phyloP scores from a whole-genome alignment of 192 early-diverging fungal species.

The Glomus cerebriforme region DNA sequence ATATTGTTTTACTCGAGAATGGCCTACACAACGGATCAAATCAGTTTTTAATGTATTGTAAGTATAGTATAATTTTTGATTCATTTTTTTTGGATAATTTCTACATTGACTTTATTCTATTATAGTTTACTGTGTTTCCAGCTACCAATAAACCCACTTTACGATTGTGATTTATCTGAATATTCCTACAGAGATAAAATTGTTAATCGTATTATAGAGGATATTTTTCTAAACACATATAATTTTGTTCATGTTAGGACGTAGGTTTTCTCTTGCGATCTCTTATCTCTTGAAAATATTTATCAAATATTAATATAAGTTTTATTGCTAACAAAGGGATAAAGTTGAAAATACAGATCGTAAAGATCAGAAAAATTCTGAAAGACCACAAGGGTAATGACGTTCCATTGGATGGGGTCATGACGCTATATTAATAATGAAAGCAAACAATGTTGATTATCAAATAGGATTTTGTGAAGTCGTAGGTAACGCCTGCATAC shows the following conservation, averaged over 20 bases:
- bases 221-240: constrained; percentile 8
- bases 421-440: constrained; percentile 10
- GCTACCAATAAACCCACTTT: constrained; percentile 6
- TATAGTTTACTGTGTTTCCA: constrained; percentile 23
- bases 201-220: constrained; percentile 3
- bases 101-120: constrained; percentile 20
- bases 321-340: constrained; percentile 3
- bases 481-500: constrained; percentile 5
- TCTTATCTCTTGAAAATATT: constrained; percentile 5
- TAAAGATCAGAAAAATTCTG: constrained; percentile 13
- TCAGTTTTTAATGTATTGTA: constrained; percentile 11
- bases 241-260: not conserved
- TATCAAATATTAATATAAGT: constrained; percentile 6
- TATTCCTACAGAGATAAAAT: constrained; percentile 12
- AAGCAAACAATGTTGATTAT: constrained; percentile 12
- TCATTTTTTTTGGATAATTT: not conserved
- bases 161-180: constrained; percentile 3
- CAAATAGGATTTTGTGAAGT: constrained; percentile 20
- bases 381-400: not conserved
- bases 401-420: not conserved
- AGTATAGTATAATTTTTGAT: constrained; percentile 2
- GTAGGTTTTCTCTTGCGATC: not conserved
- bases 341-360: constrained; percentile 2
- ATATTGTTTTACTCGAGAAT: constrained; percentile 10
- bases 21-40: constrained; percentile 12